These are phyloP conservation scores for Cutaneotrichosporon curvatum DNA, from an alignment of 1,284 basidiomycete species.

Conservation along the genomic window DNA sequence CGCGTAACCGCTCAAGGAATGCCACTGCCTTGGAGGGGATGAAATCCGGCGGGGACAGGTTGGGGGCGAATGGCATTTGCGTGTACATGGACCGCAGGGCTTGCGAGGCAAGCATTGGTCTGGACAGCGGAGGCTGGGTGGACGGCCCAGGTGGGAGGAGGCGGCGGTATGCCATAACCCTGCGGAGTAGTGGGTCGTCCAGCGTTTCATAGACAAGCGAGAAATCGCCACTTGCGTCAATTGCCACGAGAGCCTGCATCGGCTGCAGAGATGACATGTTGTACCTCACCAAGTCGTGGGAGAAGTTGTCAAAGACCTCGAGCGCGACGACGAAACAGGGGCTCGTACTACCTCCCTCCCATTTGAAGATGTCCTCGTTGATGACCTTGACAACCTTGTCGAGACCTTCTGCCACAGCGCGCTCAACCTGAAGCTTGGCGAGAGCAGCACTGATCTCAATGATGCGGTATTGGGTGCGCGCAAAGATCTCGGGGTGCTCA, in stretches of 20 bases:
- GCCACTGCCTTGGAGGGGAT: conserved; percentile 86
- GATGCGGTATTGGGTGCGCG: conserved; percentile 73
- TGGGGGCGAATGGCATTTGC: conserved; percentile 78
- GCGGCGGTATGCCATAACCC: conserved; percentile 56
- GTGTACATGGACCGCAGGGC: conserved; percentile 59
- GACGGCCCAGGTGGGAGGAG: conserved; percentile 54
- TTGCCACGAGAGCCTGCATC: conserved; percentile 73
- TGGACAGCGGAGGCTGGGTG: conserved; percentile 29
- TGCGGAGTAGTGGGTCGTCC: conserved; percentile 71
- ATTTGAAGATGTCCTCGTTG: conserved; percentile 81
- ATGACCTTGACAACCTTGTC: conserved; percentile 64
- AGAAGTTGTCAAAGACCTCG: conserved; percentile 96
- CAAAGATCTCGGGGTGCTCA: conserved; percentile 83
- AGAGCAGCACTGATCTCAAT: conserved; percentile 85
- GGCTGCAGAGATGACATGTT: conserved; percentile 69
- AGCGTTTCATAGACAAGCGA: conserved; percentile 75
- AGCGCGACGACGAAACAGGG: conserved; percentile 90
- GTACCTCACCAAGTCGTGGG: conserved; percentile 92
- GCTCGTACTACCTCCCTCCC: conserved; percentile 62
- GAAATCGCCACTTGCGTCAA: conserved; percentile 80
- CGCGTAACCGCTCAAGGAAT: conserved; percentile 74
- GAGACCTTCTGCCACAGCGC: conserved; percentile 50
- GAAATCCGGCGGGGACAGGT: conserved; percentile 83
- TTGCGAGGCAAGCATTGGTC: conserved; percentile 32
- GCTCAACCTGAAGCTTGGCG: conserved; percentile 62